phyloP scores from a whole-genome alignment of 768 basidiomycete species.

The Phylloporus sp. region DNA sequence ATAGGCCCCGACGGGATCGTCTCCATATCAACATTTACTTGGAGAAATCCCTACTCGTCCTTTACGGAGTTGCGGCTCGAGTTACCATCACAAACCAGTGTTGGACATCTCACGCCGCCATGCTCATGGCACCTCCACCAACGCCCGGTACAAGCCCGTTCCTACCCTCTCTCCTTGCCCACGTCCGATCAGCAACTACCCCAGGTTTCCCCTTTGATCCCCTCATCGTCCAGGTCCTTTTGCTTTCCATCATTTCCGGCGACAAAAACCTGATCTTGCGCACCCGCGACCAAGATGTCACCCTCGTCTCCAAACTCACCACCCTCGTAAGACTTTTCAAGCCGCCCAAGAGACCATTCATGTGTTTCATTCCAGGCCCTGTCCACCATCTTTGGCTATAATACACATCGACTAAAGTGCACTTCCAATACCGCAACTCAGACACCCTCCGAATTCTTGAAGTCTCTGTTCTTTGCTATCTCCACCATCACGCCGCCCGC shows the following conservation, averaged over 20 bases:
- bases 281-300: conserved; percentile 60
- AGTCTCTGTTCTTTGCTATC: conserved; percentile 34
- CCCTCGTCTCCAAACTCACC: conserved; percentile 52
- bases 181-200: conserved; percentile 40
- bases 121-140: conserved; percentile 29
- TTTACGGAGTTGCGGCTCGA: background rate
- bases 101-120: conserved; percentile 1
- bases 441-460: conserved; percentile 30
- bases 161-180: conserved; percentile 45
- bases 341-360: background rate
- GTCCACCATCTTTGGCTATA: conserved; percentile 52
- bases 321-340: conserved; percentile 40
- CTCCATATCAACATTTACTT: conserved; percentile 25
- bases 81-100: conserved; percentile 28
- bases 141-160: conserved; percentile 44
- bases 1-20: conserved; percentile 14
- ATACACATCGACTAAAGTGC: conserved; percentile 54
- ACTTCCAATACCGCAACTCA: conserved; percentile 19
- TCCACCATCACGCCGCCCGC: conserved; percentile 14
- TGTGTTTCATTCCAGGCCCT: conserved; percentile 43
- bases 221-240: conserved; percentile 58
- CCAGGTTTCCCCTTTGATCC: conserved; percentile 55
- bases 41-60: too few species aligned
- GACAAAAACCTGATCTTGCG: conserved; percentile 62
- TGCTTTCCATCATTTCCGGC: conserved; percentile 59